Evolutionary conservation across 805 yeast genomes (phyloP).

Genomic region (Metschnikowia proteae): DNA sequence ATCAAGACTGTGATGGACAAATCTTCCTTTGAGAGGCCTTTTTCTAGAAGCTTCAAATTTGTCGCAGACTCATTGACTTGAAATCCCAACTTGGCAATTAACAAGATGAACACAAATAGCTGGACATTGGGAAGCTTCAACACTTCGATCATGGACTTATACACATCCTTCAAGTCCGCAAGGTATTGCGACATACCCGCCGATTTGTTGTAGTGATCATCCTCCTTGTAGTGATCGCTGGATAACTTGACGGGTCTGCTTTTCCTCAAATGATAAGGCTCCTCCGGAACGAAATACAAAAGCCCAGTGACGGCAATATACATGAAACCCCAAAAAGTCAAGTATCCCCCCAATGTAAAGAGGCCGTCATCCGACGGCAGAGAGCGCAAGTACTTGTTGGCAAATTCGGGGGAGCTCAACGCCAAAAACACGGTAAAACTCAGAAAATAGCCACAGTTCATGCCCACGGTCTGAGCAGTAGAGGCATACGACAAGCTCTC

Average conservation of each 20-base stretch:
- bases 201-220: conserved; percentile 24
- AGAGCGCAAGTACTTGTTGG: conserved; percentile 73
- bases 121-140: conserved; percentile 67
- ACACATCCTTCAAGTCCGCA: conserved; percentile 47
- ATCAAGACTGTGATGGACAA: conserved; percentile 87
- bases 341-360: conserved; percentile 68
- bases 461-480: conserved; percentile 95
- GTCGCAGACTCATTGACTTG: conserved; percentile 97
- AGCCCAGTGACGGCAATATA: conserved; percentile 65
- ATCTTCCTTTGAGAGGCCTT: conserved; percentile 91
- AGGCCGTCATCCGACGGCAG: conserved; percentile 62
- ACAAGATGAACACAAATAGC: conserved; percentile 66
- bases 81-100: conserved; percentile 84
- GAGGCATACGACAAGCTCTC: conserved; percentile 85
- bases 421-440: conserved; percentile 91
- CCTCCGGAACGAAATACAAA: conserved; percentile 66
- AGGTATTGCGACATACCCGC: conserved; percentile 9
- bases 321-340: conserved; percentile 71
- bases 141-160: conserved; percentile 64
- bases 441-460: conserved; percentile 87
- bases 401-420: conserved; percentile 86
- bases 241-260: conserved; percentile 28
- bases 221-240: conserved; percentile 26
- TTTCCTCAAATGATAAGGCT: conserved; percentile 49
- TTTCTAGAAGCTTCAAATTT: conserved; percentile 82